Conservation (phyloP, 148 eudicot genomes). For the Chenopodium quinoa region DNA sequence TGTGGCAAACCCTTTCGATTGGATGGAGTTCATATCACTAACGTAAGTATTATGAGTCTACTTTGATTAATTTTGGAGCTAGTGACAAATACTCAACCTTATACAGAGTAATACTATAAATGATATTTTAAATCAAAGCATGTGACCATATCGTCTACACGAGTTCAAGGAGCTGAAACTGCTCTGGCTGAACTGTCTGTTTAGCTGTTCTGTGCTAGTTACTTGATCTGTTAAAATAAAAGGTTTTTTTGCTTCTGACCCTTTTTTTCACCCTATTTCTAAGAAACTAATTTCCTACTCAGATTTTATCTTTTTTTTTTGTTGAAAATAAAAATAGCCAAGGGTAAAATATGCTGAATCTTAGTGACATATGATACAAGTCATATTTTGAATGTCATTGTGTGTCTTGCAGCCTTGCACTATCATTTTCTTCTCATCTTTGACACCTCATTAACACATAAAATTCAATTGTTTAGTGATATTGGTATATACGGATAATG, state of each 20-base stretch:
- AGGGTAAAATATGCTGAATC: neutral
- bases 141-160: neutral
- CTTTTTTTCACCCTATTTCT: too few species aligned
- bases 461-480: neutral
- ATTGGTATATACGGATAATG: neutral
- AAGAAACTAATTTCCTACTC: neutral
- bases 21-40: slow-evolving; percentile 89
- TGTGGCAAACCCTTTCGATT: slow-evolving; percentile 78
- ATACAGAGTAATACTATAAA: neutral
- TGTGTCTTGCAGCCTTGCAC: too few species aligned
- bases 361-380: too few species aligned
- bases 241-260: neutral
- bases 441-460: neutral
- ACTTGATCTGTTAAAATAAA: neutral
- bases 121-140: neutral
- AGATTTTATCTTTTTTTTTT: too few species aligned
- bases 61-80: neutral
- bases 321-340: too few species aligned
- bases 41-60: slow-evolving; percentile 47
- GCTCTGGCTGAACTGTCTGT: neutral
- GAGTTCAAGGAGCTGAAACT: neutral
- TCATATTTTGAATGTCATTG: neutral
- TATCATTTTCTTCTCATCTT: neutral
- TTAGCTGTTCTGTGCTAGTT: neutral
- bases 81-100: neutral